Percentiles rank a stretch among this genome's conserved stretches.
Evolutionary conservation across 2,329 filamentous ascomycete species (phyloP).

Genomic region (Neocatenulostroma microsporum): DNA sequence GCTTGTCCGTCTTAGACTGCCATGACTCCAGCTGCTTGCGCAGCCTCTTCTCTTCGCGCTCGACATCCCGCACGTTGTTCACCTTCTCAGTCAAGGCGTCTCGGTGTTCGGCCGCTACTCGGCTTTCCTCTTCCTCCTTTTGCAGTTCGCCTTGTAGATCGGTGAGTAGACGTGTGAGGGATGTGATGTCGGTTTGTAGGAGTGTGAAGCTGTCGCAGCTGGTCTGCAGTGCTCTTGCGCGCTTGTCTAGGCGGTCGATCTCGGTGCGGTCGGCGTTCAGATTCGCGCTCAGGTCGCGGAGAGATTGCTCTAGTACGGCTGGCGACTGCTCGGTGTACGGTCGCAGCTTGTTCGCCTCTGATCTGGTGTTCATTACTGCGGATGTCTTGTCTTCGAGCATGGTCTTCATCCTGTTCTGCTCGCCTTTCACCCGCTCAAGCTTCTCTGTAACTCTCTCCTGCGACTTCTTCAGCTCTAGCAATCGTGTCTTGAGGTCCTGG

Average conservation of each 20-base stretch:
- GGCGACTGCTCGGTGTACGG: conserved; percentile 91
- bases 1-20: conserved; percentile 75
- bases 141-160: conserved; percentile 76
- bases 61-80: conserved; percentile 85
- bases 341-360: conserved; percentile 80
- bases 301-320: conserved; percentile 67
- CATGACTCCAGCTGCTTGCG: conserved; percentile 78
- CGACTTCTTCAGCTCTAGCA: conserved; percentile 70
- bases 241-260: conserved; percentile 79
- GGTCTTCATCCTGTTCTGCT: conserved; percentile 67
- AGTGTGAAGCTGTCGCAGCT: conserved; percentile 83
- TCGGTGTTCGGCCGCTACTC: conserved; percentile 68
- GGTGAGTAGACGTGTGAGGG: conserved; percentile 80
- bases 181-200: conserved; percentile 74
- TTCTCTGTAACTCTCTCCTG: conserved; percentile 78
- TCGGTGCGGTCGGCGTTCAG: conserved; percentile 71
- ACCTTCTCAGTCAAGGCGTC: conserved; percentile 82
- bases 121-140: conserved; percentile 86
- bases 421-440: conserved; percentile 72
- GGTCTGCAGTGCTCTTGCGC: conserved; percentile 83
- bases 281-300: conserved; percentile 74
- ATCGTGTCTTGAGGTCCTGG: conserved; percentile 72
- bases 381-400: conserved; percentile 65
- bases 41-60: conserved; percentile 75
- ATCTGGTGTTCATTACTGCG: conserved; percentile 61